Evolutionary conservation across 352 stramenopile genomes (phyloP).

Genomic region (Globisporangium ultimum): DNA sequence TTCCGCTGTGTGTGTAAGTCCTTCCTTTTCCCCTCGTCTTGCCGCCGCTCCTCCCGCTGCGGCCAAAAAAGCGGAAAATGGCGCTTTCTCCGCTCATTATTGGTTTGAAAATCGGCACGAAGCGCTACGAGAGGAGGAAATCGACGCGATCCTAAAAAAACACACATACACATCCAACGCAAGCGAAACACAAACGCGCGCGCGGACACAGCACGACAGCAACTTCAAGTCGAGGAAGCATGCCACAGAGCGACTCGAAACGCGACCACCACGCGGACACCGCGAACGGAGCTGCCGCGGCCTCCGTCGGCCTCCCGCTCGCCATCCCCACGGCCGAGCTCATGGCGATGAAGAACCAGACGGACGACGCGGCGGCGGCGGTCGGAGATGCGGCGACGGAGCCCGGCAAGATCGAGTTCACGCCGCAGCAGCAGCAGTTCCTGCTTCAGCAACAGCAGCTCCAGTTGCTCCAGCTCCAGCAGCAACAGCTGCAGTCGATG

Average conservation of each 20-base stretch:
- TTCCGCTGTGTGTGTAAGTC: too few relatives aligned
- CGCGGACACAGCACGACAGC: constrained; percentile 3
- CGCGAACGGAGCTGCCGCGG: not conserved
- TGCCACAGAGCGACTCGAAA: too few relatives aligned
- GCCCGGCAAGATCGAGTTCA: constrained; percentile 22
- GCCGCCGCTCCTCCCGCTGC: too few relatives aligned
- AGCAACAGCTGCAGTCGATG: constrained; percentile 53
- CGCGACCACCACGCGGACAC: too few relatives aligned
- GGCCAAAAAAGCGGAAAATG: too few relatives aligned
- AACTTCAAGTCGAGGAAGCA: not conserved
- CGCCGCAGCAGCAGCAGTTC: constrained; percentile 32
- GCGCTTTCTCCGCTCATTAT: constrained; percentile 12
- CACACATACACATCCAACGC: not conserved
- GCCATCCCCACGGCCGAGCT: constrained; percentile 5
- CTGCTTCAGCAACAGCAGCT: constrained; percentile 63
- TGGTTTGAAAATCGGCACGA: constrained; percentile 61
- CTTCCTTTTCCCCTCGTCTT: too few relatives aligned
- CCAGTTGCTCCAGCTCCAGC: constrained; percentile 50
- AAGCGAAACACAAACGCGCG: constrained; percentile 6
- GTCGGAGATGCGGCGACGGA: constrained; percentile 3
- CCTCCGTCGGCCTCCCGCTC: not conserved
- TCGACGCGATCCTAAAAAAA: constrained; percentile 15
- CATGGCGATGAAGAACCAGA: constrained; percentile 20
- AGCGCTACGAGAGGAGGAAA: constrained; percentile 70
- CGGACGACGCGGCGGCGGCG: constrained; percentile 10